phyloP scores from a whole-genome alignment of 164 flowering plant species.

The Euptelea pleiosperma region DNA sequence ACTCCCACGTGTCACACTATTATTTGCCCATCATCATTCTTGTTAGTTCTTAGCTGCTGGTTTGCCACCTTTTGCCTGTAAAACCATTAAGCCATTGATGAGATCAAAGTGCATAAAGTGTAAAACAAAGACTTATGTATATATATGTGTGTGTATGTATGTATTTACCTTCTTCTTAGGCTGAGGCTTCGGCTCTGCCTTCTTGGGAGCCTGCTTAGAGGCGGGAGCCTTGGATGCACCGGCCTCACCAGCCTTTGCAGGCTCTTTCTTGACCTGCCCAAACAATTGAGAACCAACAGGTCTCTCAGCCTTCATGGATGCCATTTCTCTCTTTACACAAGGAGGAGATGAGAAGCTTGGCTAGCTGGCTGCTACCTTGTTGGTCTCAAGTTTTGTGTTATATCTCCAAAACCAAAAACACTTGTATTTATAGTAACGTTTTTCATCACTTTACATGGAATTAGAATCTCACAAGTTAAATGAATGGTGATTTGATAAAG shows the following conservation, averaged over 20 bases:
- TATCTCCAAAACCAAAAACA: not conserved
- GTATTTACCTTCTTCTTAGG: conserved; percentile 38
- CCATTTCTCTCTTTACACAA: conserved; percentile 23
- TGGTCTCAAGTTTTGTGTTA: not conserved
- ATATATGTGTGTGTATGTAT: not conserved
- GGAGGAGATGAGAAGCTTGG: not conserved
- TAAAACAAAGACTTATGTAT: not conserved
- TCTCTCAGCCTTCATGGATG: conserved; percentile 47
- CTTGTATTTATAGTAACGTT: conserved; percentile 6
- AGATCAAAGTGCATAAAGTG: no score
- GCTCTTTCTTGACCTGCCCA: conserved; percentile 44
- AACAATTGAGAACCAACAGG: conserved; percentile 33
- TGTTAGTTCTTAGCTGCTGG: conserved; percentile 27
- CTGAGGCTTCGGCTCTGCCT: conserved; percentile 35
- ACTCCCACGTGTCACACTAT: not conserved
- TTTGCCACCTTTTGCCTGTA: conserved; percentile 34
- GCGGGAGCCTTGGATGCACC: conserved; percentile 22
- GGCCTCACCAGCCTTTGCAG: conserved; percentile 27
- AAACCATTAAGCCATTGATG: not conserved
- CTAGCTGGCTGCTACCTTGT: not conserved
- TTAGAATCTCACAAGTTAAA: conserved; percentile 9
- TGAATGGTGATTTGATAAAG: not conserved
- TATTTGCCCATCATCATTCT: not conserved
- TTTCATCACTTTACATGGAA: not conserved
- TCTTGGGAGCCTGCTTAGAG: conserved; percentile 33